Base-by-base conservation (phyloP, 148 eudicot genomes). In the Diospyros kaki region DNA sequence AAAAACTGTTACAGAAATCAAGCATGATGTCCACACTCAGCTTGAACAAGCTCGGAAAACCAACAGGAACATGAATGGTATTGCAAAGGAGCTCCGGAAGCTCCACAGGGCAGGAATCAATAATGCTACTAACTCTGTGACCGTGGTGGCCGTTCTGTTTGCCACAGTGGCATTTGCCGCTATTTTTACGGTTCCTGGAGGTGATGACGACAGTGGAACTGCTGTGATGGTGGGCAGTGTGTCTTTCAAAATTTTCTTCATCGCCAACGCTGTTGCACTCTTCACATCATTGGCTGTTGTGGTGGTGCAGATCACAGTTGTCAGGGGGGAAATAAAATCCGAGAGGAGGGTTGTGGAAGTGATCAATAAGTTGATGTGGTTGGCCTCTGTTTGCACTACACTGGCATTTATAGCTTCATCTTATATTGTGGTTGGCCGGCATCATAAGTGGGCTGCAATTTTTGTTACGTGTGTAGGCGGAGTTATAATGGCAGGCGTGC, bases 301-400 rank as follows among this genome's bases (percentile, higher is more conserved):
- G 65, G 83, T 91, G 74, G 96, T 90, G 58, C 92, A 90, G 72
- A 90, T 90, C 1, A 88, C 90, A 0, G 77, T 90, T 42, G 95
- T 90, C 2, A 81, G 95, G 43, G 95, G 90, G 1, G 95, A 90
- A 77, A 85, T 87, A 3, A 90, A 85, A 67, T 79, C 95, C 0
- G 95, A 87, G 78, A 86, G 90, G 59, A 68, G 86, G 79, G 95
- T 88, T 14, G 85, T 90, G 64, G 87, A 79, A 79, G 87, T 90
- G 66, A 90, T 90, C 51, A 90, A 90, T 71, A 90, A 90, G 84
- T 64, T 90, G 81, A 90, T 90, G 95, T 90, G 95, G 95, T 58
- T 90, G 76, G 95, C 95, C 0, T 84, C 95, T 0, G 79, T 85
- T n/a, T 90, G 89, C 78, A 90, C 95, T 2, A 79, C 89, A 0